Evolutionary conservation across 139 green algal species (phyloP).

Genomic region (Haematococcus sp.): DNA sequence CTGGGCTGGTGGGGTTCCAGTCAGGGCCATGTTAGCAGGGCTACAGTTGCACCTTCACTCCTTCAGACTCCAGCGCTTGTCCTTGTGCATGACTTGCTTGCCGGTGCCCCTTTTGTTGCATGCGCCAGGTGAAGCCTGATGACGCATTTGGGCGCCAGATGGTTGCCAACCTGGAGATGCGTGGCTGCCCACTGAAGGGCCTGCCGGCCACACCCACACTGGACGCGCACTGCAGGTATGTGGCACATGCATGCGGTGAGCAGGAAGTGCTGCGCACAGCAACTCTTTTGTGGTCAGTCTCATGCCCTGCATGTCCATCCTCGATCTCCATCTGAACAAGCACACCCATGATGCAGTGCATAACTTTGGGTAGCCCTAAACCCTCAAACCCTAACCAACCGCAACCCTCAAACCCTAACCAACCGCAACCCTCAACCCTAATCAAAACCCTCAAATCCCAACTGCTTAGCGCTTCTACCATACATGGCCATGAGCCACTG

Average conservation of each 20-base stretch:
- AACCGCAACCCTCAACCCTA: no score
- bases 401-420: no score
- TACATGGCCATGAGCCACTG: not conserved
- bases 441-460: no score
- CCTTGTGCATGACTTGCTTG: no score
- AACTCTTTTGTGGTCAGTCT: no score
- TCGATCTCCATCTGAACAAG: not conserved
- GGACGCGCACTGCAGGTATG: conserved; percentile 53
- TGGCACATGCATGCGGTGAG: not conserved
- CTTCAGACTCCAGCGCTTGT: no score
- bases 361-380: not conserved
- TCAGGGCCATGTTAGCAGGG: no score
- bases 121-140: conserved; percentile 78
- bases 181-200: conserved; percentile 80
- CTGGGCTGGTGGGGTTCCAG: no score
- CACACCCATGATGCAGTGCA: not conserved
- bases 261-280: conserved; percentile 1
- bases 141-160: conserved; percentile 90
- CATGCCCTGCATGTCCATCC: not conserved
- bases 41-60: no score
- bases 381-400: no score
- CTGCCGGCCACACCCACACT: conserved; percentile 66
- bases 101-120: no score
- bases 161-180: conserved; percentile 76
- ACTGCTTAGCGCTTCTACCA: no score